These are phyloP conservation scores for Leccinum solheimii DNA, from an alignment of 1,284 basidiomycete species.

Conservation along the genomic window DNA sequence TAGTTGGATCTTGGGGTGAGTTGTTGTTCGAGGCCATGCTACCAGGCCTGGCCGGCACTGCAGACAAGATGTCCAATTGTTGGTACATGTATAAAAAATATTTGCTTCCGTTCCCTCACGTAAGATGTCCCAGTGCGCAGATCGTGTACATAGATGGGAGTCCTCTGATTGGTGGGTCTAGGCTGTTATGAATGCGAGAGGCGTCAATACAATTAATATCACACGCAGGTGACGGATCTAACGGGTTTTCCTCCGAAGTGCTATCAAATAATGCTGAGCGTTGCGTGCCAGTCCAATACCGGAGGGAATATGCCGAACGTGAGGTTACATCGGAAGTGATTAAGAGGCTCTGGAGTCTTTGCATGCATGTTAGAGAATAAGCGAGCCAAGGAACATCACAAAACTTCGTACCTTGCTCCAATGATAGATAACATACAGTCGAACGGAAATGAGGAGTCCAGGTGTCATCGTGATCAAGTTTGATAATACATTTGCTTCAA, in stretches of 20 bases:
- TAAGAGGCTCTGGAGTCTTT: not conserved
- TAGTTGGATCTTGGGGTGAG: not conserved
- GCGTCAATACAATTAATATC: not conserved
- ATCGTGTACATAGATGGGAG: not conserved
- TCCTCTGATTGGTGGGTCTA: not conserved
- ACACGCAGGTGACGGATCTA: not conserved
- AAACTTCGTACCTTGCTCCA: not conserved
- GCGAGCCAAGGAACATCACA: not conserved
- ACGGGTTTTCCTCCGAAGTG: not conserved
- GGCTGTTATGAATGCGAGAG: not conserved
- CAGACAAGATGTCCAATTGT: not conserved
- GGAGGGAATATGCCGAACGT: not conserved
- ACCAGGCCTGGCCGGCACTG: not conserved
- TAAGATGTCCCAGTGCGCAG: not conserved
- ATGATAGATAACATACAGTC: not conserved
- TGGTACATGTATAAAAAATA: not conserved
- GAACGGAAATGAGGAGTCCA: not conserved
- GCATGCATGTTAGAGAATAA: not conserved
- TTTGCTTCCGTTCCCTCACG: not conserved
- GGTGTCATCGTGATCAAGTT: not conserved
- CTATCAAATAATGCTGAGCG: not conserved
- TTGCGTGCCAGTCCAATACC: not conserved
- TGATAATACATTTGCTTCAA: not conserved
- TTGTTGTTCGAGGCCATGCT: not conserved
- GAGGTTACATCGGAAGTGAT: not conserved